A percentile compares a stretch with the other conserved stretches of the same genome.
phyloP scores from a whole-genome alignment of 2,329 filamentous ascomycete species.

The Trichoderma koningii region DNA sequence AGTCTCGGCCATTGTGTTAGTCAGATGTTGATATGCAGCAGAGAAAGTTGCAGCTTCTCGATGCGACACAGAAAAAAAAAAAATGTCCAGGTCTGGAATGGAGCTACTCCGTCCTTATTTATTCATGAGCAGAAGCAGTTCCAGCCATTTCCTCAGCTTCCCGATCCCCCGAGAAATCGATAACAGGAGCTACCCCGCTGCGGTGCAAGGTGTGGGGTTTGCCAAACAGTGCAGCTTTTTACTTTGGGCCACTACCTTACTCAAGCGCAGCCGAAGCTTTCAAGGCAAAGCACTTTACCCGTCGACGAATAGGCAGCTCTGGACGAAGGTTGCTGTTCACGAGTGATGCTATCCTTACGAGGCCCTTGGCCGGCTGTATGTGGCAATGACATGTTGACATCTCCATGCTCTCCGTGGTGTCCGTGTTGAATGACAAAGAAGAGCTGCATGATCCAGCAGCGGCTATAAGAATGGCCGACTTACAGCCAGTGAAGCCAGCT shows the following conservation, averaged over 20 bases:
- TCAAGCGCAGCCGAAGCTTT: background rate
- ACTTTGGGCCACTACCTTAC: background rate
- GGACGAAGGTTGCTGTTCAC: background rate
- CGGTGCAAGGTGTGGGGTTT: background rate
- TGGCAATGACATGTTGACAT: background rate
- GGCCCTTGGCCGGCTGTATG: background rate
- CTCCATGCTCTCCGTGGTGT: background rate
- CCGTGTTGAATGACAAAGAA: background rate
- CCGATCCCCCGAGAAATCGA: conserved; percentile 11
- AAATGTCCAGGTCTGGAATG: background rate
- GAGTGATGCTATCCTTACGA: background rate
- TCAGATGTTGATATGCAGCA: background rate
- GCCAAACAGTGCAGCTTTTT: conserved; percentile 3
- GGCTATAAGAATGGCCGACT: conserved; percentile 23
- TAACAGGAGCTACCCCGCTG: conserved; percentile 20
- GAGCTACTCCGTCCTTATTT: conserved; percentile 15
- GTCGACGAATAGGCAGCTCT: conserved; percentile 10
- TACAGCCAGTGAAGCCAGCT: background rate
- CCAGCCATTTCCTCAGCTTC: conserved; percentile 1
- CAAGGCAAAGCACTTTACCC: conserved; percentile 11
- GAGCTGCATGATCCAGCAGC: background rate
- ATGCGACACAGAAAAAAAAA: background rate
- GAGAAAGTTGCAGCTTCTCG: conserved; percentile 4
- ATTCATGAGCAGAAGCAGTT: background rate
- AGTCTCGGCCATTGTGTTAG: conserved; percentile 50